phyloP scores from a whole-genome alignment of 495 filamentous ascomycete genomes.

The Daldinia childiae region DNA sequence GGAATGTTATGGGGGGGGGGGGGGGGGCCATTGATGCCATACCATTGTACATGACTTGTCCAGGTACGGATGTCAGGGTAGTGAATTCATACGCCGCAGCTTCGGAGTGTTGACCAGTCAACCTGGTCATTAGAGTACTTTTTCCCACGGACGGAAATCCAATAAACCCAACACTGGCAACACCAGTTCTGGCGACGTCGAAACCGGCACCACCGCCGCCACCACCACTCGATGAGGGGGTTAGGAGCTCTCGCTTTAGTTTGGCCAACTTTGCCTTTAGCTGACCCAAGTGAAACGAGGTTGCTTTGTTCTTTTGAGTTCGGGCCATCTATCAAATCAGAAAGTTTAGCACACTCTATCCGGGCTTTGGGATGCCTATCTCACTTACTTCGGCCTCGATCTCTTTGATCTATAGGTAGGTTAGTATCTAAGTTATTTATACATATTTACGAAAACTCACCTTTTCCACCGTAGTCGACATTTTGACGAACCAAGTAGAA shows the following conservation, averaged over 20 bases:
- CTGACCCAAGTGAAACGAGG: conserved; percentile 87
- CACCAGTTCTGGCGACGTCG: conserved; percentile 97
- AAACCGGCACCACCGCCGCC: conserved; percentile 91
- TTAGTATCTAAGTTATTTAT: conserved; percentile 24
- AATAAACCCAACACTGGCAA: conserved; percentile 87
- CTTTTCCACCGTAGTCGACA: conserved; percentile 98
- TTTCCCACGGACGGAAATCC: conserved; percentile 98
- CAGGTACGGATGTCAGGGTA: conserved; percentile 95
- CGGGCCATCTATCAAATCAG: conserved; percentile 74
- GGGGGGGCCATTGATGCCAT: conserved; percentile 21
- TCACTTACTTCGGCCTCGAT: conserved; percentile 86
- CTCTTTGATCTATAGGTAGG: conserved; percentile 82
- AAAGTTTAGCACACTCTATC: conserved; percentile 34
- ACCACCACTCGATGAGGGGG: conserved; percentile 81
- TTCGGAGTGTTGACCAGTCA: conserved; percentile 97
- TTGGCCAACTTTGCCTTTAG: conserved; percentile 99
- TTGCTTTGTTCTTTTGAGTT: conserved; percentile 99
- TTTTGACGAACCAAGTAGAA: conserved; percentile 60
- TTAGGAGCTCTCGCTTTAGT: conserved; percentile 93
- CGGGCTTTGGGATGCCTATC: conserved; percentile 15
- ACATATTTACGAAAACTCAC: conserved; percentile 55
- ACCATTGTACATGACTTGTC: conserved; percentile 94
- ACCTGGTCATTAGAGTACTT: conserved; percentile 92
- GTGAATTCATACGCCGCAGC: conserved; percentile 98
- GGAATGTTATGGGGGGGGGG: not conserved